Conservation (phyloP, 1,139 yeast species). For the Wickerhamomyces sp. region DNA sequence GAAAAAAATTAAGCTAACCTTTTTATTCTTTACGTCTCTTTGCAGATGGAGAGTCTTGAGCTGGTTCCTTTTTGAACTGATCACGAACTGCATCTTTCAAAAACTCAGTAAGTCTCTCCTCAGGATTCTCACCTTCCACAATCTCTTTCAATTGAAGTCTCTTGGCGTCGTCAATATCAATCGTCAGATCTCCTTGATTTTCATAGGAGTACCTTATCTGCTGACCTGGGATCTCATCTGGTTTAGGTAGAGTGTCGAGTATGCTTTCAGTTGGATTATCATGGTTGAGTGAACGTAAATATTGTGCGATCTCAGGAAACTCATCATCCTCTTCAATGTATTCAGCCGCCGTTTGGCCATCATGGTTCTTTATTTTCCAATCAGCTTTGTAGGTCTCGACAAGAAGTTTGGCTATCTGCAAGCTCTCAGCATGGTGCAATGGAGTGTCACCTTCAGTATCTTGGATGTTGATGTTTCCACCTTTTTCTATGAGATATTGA, state of each 20-base stretch:
- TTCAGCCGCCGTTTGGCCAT: conserved; percentile 65
- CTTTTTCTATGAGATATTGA: conserved; percentile 46
- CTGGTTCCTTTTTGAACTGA: conserved; percentile 26
- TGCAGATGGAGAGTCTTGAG: conserved; percentile 15
- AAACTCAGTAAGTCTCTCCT: conserved; percentile 67
- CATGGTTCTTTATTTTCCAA: conserved; percentile 55
- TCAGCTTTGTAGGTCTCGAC: conserved; percentile 68
- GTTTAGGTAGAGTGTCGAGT: conserved; percentile 34
- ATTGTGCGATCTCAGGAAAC: conserved; percentile 69
- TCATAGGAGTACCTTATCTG: conserved; percentile 55
- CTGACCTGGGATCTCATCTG: conserved; percentile 44
- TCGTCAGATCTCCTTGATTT: conserved; percentile 33
- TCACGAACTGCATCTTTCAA: conserved; percentile 61
- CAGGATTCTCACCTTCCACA: conserved; percentile 71
- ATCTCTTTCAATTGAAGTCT: conserved; percentile 65
- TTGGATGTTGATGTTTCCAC: conserved; percentile 77
- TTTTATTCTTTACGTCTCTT: conserved; percentile 23
- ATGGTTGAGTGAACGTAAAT: conserved; percentile 46
- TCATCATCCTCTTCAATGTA: conserved; percentile 82
- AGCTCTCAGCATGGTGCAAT: conserved; percentile 80
- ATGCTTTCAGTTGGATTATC: conserved; percentile 24
- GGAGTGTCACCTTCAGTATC: conserved; percentile 96
- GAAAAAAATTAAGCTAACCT: too few species aligned
- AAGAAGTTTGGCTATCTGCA: conserved; percentile 55
- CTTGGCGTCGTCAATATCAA: conserved; percentile 46